Evolutionary conservation across 345 rosid genomes (phyloP).

Genomic region (Eucalyptus sideroxylon): DNA sequence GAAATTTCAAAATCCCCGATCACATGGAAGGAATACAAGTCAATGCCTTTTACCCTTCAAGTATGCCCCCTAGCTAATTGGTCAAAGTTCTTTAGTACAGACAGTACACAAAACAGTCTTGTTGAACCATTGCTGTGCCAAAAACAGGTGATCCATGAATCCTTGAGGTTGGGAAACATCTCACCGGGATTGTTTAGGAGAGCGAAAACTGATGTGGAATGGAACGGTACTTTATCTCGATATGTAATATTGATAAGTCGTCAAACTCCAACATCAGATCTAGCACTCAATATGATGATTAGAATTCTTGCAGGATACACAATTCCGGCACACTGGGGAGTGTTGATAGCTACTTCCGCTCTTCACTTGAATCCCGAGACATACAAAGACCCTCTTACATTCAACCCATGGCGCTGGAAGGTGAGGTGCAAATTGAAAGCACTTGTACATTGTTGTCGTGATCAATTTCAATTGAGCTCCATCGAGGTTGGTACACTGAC

Average conservation of each 20-base stretch:
- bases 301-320: conserved; percentile 1
- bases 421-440: neutral
- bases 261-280: neutral
- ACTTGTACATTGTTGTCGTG: neutral
- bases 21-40: conserved; percentile 27
- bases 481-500: neutral
- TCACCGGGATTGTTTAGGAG: conserved; percentile 10
- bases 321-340: conserved; percentile 3
- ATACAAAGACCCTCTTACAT: conserved; percentile 4
- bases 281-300: neutral
- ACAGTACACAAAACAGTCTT: neutral
- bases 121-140: neutral
- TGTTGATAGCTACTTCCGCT: neutral
- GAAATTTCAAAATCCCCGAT: neutral
- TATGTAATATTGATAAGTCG: neutral
- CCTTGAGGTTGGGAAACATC: conserved; percentile 10
- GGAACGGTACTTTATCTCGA: neutral
- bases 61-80: neutral
- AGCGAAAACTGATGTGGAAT: conserved; percentile 1
- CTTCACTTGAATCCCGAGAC: conserved; percentile 1
- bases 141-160: conserved; percentile 16
- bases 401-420: conserved; percentile 17
- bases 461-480: neutral
- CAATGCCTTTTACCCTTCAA: conserved; percentile 20
- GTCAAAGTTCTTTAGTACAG: neutral